phyloP scores from a whole-genome alignment of 768 basidiomycete species.

The Gymnopilus junonius region DNA sequence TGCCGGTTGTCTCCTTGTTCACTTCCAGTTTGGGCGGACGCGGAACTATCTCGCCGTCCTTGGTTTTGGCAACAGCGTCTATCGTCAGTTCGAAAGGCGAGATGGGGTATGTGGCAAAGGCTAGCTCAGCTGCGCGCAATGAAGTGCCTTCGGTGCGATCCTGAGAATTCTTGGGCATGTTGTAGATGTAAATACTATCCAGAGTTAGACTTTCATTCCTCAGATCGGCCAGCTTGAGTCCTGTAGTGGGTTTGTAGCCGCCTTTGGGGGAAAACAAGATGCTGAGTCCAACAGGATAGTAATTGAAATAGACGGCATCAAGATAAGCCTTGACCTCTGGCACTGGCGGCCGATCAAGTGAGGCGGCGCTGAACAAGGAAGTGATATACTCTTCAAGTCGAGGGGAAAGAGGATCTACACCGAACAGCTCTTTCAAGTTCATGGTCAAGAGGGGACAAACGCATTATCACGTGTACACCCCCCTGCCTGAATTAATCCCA shows the following conservation, averaged over 20 bases:
- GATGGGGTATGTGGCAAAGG: constrained; percentile 61
- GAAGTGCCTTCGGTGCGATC: constrained; percentile 37
- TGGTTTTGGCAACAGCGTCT: constrained; percentile 33
- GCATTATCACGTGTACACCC: constrained; percentile 11
- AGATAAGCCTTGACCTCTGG: constrained; percentile 81
- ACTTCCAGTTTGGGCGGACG: constrained; percentile 49
- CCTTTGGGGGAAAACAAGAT: constrained; percentile 72
- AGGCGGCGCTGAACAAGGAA: constrained; percentile 33
- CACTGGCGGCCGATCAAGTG: constrained; percentile 9
- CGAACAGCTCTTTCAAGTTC: constrained; percentile 46
- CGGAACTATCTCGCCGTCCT: constrained; percentile 37
- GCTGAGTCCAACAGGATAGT: constrained; percentile 78
- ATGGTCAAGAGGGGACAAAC: constrained; percentile 2
- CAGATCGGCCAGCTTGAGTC: constrained; percentile 39
- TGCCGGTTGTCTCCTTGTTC: constrained; percentile 61
- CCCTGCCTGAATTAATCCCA: neutral
- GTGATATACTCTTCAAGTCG: constrained; percentile 47
- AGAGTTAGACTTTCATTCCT: constrained; percentile 55
- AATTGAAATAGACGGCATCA: constrained; percentile 89
- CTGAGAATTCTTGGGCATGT: constrained; percentile 44
- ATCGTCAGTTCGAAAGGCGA: constrained; percentile 57
- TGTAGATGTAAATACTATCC: constrained; percentile 86
- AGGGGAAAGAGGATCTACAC: constrained; percentile 52
- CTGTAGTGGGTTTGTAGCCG: constrained; percentile 62
- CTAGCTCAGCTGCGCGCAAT: constrained; percentile 48